phyloP scores from a whole-genome alignment of 129 eudicot genomes.

The Rutidosis leptorrhynchoides region DNA sequence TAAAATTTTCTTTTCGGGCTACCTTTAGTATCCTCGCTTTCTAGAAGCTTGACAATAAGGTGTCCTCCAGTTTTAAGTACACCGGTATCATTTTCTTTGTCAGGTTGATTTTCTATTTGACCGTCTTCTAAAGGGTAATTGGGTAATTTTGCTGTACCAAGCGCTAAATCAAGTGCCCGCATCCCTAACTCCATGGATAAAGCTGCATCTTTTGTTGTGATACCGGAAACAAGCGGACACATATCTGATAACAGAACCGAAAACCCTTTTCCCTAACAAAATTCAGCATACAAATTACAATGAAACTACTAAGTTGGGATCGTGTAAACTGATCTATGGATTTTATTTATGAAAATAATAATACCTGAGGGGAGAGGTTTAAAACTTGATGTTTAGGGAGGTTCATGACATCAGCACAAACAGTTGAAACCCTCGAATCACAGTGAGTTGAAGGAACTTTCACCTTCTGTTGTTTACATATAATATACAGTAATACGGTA shows the following conservation, averaged over 20 bases:
- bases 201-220: constrained; percentile 79
- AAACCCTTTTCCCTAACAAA: constrained; percentile 71
- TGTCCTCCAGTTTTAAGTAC: constrained; percentile 66
- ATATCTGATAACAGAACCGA: constrained; percentile 86
- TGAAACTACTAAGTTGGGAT: not conserved
- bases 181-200: constrained; percentile 85
- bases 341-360: no score
- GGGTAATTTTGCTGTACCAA: constrained; percentile 44
- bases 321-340: not conserved
- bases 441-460: constrained; percentile 75
- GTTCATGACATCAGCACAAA: constrained; percentile 80
- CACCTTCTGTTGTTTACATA: constrained; percentile 80
- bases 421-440: constrained; percentile 81
- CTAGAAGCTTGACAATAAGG: constrained; percentile 82
- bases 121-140: constrained; percentile 16
- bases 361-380: constrained; percentile 84
- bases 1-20: not conserved
- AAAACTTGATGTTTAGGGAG: constrained; percentile 51
- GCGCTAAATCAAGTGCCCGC: constrained; percentile 85
- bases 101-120: constrained; percentile 23
- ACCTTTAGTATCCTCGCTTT: constrained; percentile 89
- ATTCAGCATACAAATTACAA: not conserved
- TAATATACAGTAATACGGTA: constrained; percentile 10
- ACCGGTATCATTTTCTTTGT: constrained; percentile 32
- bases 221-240: constrained; percentile 93